Percentiles rank a stretch among this genome's conserved stretches.
phyloP scores from a whole-genome alignment of 331 rosid species.

The Malus hybrid region DNA sequence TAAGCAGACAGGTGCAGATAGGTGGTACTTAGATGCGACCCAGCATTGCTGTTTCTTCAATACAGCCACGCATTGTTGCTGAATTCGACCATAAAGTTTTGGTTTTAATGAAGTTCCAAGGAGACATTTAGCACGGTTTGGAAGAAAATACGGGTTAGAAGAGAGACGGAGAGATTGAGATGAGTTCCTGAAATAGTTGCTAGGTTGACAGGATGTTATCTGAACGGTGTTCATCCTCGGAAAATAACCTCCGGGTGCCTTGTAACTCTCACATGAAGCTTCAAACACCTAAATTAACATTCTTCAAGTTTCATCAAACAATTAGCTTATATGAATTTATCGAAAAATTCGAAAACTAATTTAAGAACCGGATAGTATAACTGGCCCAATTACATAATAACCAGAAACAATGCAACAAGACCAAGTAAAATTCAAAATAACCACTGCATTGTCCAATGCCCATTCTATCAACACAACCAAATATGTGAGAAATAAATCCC shows the following conservation, averaged over 20 bases:
- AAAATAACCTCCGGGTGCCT: background rate
- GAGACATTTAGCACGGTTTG: background rate
- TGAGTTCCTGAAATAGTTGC: background rate
- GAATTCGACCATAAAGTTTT: constrained; percentile 1
- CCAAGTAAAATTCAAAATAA: background rate
- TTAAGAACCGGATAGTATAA: background rate
- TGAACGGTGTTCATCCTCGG: background rate
- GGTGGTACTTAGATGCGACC: constrained; percentile 15
- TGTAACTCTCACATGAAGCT: background rate
- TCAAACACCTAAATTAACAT: background rate
- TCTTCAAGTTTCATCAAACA: background rate
- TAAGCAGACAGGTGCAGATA: constrained; percentile 33
- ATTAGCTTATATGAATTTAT: background rate
- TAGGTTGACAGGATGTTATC: constrained; percentile 1
- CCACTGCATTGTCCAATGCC: background rate
- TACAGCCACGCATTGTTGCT: constrained; percentile 7
- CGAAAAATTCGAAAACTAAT: background rate
- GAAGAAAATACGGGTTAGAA: background rate
- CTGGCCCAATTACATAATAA: background rate
- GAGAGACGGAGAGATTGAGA: background rate
- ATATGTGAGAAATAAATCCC: background rate
- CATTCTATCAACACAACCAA: background rate
- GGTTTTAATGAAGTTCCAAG: background rate
- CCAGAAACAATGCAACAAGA: background rate
- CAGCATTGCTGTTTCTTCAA: constrained; percentile 5